A percentile compares a stretch with the other conserved stretches of the same genome.
phyloP scores from a whole-genome alignment of 202 grass and related monocot species.

The Saccharum hybrid region DNA sequence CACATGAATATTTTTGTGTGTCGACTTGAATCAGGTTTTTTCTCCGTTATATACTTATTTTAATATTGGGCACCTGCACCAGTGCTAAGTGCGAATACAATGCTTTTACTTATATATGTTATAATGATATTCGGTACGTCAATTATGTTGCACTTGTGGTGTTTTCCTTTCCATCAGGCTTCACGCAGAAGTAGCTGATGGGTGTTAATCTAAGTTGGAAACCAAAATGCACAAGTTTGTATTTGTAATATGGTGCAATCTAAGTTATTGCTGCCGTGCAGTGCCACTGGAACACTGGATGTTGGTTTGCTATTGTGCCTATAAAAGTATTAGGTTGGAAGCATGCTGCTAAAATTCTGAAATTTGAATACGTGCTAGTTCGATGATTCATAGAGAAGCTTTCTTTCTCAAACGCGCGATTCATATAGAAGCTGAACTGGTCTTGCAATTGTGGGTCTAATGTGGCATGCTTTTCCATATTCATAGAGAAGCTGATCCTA shows the following conservation, averaged over 20 bases:
- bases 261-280: slow-evolving; percentile 7
- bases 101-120: too few relatives aligned
- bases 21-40: too few relatives aligned
- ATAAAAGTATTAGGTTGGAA: slow-evolving; percentile 14
- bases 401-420: too few relatives aligned
- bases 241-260: slow-evolving; percentile 13
- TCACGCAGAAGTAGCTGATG: not conserved
- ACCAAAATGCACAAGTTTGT: slow-evolving; percentile 14
- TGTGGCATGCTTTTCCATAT: too few relatives aligned
- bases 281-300: not conserved
- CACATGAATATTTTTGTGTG: too few relatives aligned
- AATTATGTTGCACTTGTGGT: not conserved
- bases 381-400: slow-evolving; percentile 18
- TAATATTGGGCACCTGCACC: too few relatives aligned
- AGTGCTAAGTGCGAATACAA: too few relatives aligned
- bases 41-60: too few relatives aligned
- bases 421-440: too few relatives aligned
- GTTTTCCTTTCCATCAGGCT: slow-evolving; percentile 10
- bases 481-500: too few relatives aligned
- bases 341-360: slow-evolving; percentile 7
- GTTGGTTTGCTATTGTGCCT: slow-evolving; percentile 24
- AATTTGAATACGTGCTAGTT: slow-evolving; percentile 19
- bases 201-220: slow-evolving; percentile 17
- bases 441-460: too few relatives aligned
- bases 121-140: too few relatives aligned